Base-by-base conservation (phyloP, 2,329 filamentous ascomycete genomes). In the Pleomassaria siparia region DNA sequence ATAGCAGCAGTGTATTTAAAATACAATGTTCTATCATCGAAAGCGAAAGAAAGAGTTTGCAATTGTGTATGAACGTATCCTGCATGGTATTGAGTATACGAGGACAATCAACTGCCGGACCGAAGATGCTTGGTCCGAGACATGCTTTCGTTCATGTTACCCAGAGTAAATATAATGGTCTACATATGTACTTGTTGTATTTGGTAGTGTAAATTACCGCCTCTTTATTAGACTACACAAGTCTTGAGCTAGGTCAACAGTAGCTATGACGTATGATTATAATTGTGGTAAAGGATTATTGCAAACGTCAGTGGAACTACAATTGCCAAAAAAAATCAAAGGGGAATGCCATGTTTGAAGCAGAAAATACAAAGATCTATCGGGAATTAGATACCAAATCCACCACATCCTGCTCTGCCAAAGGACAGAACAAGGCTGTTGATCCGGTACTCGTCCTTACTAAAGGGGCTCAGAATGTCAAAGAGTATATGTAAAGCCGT, bases 361-460 rank as follows among this genome's bases (percentile, higher is more conserved):
- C 41, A 39, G 42, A 46, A 56, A 52, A 58, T 55, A 58, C 54
- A 50, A 56, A 50, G 26, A 54, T 64, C 61, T 62, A 65, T 65
- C 55, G 55, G 53, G 50, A 60, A 62, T 58, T 24, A 58, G 24
- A 58, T 56, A 61, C 55, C 55, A 41, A 50, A 45, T 50, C 58
- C 54, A 50, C 53, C 53, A 51, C 54, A 46, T 51, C 55, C 22
- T 53, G 55, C 54, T 52, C 49, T 61, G 63, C 59, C 60, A 54
- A 66, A 64, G 57, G 60, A 67, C 56, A 55, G 59, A 22, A 22
- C 20, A 40, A 53, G 53, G 55, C 50, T 49, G 16, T 33, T 46
- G n/a, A 22, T 43, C 32, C 39, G 47, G 47, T 57, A 51, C 50
- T 46, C 49, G 42, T 47, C 40, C 47, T 39, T 42, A 29, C 24